Conservation (phyloP, 140 eudicot genomes). For the Senecio squalidus region DNA sequence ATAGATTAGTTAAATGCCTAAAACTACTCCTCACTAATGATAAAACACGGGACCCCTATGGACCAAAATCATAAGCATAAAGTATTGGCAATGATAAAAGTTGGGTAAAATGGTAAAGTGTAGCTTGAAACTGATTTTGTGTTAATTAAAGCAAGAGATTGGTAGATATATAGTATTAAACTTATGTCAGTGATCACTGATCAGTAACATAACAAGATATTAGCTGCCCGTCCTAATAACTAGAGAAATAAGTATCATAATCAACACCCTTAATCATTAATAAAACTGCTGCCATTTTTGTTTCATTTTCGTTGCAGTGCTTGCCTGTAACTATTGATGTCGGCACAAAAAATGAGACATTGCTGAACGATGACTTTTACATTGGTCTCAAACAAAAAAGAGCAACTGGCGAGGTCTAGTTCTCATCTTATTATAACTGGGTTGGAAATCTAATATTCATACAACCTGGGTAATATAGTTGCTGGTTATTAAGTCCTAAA, state of each 20-base stretch:
- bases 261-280: neutral
- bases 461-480: neutral
- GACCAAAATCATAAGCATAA: neutral
- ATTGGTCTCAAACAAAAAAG: constrained; percentile 83
- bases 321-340: constrained; percentile 90
- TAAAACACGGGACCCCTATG: neutral
- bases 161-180: no score
- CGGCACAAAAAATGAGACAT: constrained; percentile 80
- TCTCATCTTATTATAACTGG: neutral
- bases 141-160: no score
- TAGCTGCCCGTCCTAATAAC: no score
- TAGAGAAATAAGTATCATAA: no score
- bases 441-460: neutral
- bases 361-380: constrained; percentile 83
- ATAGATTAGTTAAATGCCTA: no score
- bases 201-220: no score
- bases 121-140: neutral
- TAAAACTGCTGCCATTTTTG: neutral
- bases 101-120: neutral
- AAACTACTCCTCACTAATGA: neutral
- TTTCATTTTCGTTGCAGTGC: constrained; percentile 41
- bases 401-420: constrained; percentile 96
- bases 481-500: neutral
- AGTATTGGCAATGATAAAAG: no score
- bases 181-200: no score